A percentile compares a stretch with the other conserved stretches of the same genome.
Evolutionary conservation across 805 yeast genomes (phyloP).

Genomic region (Candida suzukii): DNA sequence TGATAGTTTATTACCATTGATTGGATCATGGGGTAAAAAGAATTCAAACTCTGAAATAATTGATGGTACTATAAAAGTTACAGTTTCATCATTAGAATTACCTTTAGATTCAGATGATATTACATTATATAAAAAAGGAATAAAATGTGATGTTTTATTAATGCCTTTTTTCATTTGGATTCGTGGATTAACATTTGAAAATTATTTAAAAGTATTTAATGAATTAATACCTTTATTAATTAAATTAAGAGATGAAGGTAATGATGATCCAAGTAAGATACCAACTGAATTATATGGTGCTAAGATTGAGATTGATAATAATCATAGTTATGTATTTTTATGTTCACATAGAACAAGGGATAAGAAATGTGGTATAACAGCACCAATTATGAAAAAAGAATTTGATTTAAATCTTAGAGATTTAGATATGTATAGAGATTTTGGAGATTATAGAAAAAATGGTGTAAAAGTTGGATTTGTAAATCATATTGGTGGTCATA

Average conservation of each 20-base stretch:
- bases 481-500: slow-evolving; percentile 95
- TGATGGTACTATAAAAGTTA: slow-evolving; percentile 36
- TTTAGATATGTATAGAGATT: slow-evolving; percentile 65
- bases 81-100: slow-evolving; percentile 41
- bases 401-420: slow-evolving; percentile 69
- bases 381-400: slow-evolving; percentile 80
- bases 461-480: slow-evolving; percentile 69
- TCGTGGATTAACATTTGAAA: slow-evolving; percentile 35
- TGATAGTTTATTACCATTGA: slow-evolving; percentile 24
- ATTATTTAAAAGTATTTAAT: slow-evolving; percentile 38
- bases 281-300: slow-evolving; percentile 23
- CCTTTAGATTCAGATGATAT: slow-evolving; percentile 38
- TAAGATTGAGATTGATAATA: slow-evolving; percentile 30
- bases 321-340: slow-evolving; percentile 51
- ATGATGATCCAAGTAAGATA: slow-evolving; percentile 10
- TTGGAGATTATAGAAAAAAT: slow-evolving; percentile 62
- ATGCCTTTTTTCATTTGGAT: slow-evolving; percentile 75
- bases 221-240: slow-evolving; percentile 36
- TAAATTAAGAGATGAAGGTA: slow-evolving; percentile 8
- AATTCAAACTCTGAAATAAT: slow-evolving; percentile 15
- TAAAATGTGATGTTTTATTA: slow-evolving; percentile 53
- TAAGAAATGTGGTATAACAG: slow-evolving; percentile 89
- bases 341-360: slow-evolving; percentile 93
- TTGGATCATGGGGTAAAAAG: slow-evolving; percentile 15
- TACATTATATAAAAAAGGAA: slow-evolving; percentile 33